Evolutionary conservation across 768 basidiomycete species (phyloP).

Genomic region (Lentinus tigrinus): DNA sequence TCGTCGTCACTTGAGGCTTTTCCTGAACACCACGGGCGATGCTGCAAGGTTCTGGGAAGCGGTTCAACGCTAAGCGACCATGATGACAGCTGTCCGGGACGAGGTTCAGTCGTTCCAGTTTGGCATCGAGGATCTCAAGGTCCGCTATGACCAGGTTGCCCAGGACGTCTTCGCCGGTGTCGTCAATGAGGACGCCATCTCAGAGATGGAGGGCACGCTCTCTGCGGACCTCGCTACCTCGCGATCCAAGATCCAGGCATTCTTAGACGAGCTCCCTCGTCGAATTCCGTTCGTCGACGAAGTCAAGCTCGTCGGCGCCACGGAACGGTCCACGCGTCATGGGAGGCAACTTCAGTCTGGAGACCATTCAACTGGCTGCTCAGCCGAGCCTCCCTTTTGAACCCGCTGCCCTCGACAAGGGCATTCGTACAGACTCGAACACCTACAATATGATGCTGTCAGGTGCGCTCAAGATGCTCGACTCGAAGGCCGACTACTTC

Average conservation of each 20-base stretch:
- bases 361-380: constrained; percentile 31
- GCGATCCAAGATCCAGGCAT: constrained; percentile 44
- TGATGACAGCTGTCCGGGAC: constrained; percentile 58
- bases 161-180: constrained; percentile 41
- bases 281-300: constrained; percentile 60
- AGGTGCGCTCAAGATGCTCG: constrained; percentile 50
- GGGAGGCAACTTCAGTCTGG: constrained; percentile 37
- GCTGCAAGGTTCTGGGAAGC: constrained; percentile 48
- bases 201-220: constrained; percentile 33
- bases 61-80: constrained; percentile 54
- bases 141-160: constrained; percentile 44
- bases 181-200: constrained; percentile 29
- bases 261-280: constrained; percentile 46
- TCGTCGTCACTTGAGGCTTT: constrained; percentile 40
- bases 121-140: constrained; percentile 58
- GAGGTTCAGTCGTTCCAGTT: constrained; percentile 58
- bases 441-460: constrained; percentile 62
- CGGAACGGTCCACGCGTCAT: constrained; percentile 27
- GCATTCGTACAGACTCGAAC: constrained; percentile 69
- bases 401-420: constrained; percentile 55
- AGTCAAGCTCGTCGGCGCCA: constrained; percentile 19
- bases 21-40: constrained; percentile 43
- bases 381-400: constrained; percentile 53
- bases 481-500: constrained; percentile 47
- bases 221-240: constrained; percentile 36